Percentiles rank a stretch among this genome's conserved stretches.
Conservation (phyloP, 352 stramenopile genomes). For the Globisporangium rhizosaccharum region DNA sequence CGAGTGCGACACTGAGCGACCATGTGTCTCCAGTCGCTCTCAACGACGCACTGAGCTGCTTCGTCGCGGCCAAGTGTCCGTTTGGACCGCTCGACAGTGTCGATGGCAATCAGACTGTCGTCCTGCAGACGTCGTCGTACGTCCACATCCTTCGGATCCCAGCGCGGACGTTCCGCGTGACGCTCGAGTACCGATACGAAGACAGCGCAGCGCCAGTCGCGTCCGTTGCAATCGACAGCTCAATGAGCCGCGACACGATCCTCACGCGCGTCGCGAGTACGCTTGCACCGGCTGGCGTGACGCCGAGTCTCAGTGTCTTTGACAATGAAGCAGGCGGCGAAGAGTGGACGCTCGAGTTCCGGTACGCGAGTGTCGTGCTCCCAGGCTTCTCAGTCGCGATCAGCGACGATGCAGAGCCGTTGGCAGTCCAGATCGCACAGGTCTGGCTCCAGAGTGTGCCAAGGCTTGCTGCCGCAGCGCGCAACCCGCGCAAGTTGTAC, state of each 20-base stretch:
- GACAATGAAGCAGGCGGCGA: slow-evolving; percentile 10
- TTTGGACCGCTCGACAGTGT: slow-evolving; percentile 18
- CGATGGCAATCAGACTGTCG: background rate
- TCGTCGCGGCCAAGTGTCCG: slow-evolving; percentile 13
- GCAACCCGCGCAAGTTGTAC: slow-evolving; percentile 4
- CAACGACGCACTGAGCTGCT: slow-evolving; percentile 15
- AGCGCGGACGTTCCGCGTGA: slow-evolving; percentile 5
- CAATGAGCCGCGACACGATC: background rate
- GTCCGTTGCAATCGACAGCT: background rate
- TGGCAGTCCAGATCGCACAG: slow-evolving; percentile 9
- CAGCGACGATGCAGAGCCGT: background rate
- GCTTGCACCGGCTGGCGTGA: background rate
- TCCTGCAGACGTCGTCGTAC: slow-evolving; percentile 13
- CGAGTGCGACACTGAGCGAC: background rate
- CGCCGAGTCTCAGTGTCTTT: slow-evolving; percentile 2
- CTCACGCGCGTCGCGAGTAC: background rate
- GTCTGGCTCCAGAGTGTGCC: slow-evolving; percentile 5
- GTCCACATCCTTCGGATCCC: slow-evolving; percentile 15
- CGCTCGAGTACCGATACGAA: slow-evolving; percentile 9
- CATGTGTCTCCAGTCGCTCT: background rate
- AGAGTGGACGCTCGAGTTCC: slow-evolving; percentile 13
- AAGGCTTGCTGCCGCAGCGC: background rate
- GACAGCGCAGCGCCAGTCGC: background rate
- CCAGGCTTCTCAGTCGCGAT: slow-evolving; percentile 12
- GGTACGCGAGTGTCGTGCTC: slow-evolving; percentile 14